Base-by-base conservation (phyloP, 805 yeast genomes). In the Saccharomycopsis fermentans region DNA sequence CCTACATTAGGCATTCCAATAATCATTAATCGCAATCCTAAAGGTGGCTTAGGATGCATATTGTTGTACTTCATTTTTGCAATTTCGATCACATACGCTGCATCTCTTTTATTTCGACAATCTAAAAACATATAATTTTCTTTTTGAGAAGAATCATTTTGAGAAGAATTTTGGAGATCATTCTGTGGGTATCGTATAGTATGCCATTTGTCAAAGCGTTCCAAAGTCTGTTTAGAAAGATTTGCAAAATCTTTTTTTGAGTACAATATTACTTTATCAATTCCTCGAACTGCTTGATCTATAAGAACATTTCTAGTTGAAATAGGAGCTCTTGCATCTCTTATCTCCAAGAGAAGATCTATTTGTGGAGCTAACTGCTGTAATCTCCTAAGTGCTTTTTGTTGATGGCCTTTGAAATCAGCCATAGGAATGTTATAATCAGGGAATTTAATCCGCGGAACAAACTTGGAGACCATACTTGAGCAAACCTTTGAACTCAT, bases 1-100 rank as follows among this genome's bases (percentile, higher is more conserved):
- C 99, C 99, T n/a, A 90, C 96, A 68, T 94, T 94, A 1, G 99
- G 99, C 94, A 94, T 87, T 0, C 99, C 99, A 6, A 86, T 83
- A 52, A 92, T 81, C 75, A 91, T 75, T 59, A 87, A 70, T 24
- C 90, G 71, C 54, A 87, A 73, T 0, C 98, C 98, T 60, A 90
- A 70, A 0, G 97, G 97, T 0, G 96, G 95, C 1, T 84, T 81
- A 0, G 92, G 89, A 19, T 69, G 70, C 77, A 82, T 73, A 3
- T 68, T 62, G 29, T 69, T 62, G 64, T 79, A 77, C 56, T 73
- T 71, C 56, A 77, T 74, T 39, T 74, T 74, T 3, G 88, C 73
- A 12, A 74, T 65, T 9, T 78, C 74, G 16, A 87, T 71, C 3
- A 91, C 68, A 50, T 71, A 70, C 14, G 68, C 69, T 1, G 83